A percentile compares a stretch with the other conserved stretches of the same genome.
Evolutionary conservation across 495 filamentous ascomycete species (phyloP).

Genomic region (Penicillium samsonianum): DNA sequence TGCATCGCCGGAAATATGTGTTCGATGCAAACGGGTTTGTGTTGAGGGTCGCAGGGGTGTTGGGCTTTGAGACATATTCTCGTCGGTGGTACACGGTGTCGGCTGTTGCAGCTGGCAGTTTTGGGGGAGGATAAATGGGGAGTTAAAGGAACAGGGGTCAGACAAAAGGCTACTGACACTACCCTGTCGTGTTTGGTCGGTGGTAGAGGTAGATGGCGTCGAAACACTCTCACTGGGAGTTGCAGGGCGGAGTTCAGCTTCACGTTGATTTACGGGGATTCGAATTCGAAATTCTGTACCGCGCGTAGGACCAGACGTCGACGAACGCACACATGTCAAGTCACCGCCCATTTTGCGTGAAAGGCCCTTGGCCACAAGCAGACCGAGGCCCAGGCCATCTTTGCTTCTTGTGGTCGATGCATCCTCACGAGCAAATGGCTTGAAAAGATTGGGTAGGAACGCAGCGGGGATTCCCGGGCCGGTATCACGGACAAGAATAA

Average conservation of each 20-base stretch:
- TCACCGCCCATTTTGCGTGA: constrained; percentile 76
- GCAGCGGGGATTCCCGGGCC: constrained; percentile 71
- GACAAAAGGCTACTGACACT: constrained; percentile 29
- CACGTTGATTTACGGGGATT: constrained; percentile 60
- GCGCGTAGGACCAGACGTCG: constrained; percentile 63
- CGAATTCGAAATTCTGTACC: constrained; percentile 78
- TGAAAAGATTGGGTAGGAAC: constrained; percentile 72
- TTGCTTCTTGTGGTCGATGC: constrained; percentile 69
- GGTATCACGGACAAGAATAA: constrained; percentile 66
- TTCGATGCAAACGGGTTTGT: constrained; percentile 19
- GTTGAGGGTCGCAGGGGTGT: constrained; percentile 30
- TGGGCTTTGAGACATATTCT: constrained; percentile 31
- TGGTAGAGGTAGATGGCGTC: constrained; percentile 29
- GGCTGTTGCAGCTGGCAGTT: constrained; percentile 35
- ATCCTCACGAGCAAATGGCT: constrained; percentile 72
- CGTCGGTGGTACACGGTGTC: constrained; percentile 38
- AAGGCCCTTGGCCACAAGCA: constrained; percentile 76
- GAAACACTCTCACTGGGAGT: constrained; percentile 39
- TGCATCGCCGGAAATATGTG: constrained; percentile 29
- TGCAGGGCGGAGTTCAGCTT: constrained; percentile 39
- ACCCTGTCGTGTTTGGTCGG: constrained; percentile 26
- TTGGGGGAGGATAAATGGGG: constrained; percentile 24
- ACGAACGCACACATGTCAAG: constrained; percentile 66
- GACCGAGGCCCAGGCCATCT: constrained; percentile 73
- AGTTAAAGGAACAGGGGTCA: constrained; percentile 24